Evolutionary conservation across 495 filamentous ascomycete species (phyloP), one percentile per base, ranked within the genome.

Genomic region (Aspergillus campestris): DNA sequence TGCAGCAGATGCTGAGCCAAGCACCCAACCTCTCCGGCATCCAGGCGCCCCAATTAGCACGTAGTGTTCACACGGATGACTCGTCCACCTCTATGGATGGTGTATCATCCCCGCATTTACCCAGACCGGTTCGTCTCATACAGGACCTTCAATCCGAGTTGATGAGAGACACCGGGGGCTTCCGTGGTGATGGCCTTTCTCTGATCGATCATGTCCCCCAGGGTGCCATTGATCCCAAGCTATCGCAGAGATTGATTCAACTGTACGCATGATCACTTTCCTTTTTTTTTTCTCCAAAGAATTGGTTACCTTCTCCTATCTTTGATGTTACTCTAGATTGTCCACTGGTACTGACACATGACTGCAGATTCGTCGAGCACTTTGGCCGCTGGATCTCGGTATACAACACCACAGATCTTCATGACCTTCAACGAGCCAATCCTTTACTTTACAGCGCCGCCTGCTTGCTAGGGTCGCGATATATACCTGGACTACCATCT

Each of bases 371-470:
- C 32, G 56, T 64, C 10, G 60, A 64, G 33, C 60, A 67, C 45
- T 69, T 64, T 34, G 62, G 66, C 11, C 55, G 56, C 4, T 66
- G 60, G 56, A 52, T 69, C 31, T 64, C 66, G 31, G 60, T 65
- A 47, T 51, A 67, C 49, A 57, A 52, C 38, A 43, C 53, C 10
- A 57, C 60, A 18, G 55, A 58, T 40, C 29, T 58, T 5, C 50
- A 53, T 14, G 53, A 50, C 45, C 56, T 65, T 31, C 49, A 57
- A 37, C 47, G 52, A 29, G 49, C 59, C 18, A 53, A 67, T 55
- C 59, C 66, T 6, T 53, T 69, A 12, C 52, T 69, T 18, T 67
- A 67, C 47, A 69, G 59, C 41, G 66, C 62, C 12, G 64, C 66
- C 14, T 69, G 66, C 38, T 49, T 67, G 1, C 34, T 69, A 24